Evolutionary conservation across 495 filamentous ascomycete genomes (phyloP).

Genomic region (Hypoxylon fuscum): DNA sequence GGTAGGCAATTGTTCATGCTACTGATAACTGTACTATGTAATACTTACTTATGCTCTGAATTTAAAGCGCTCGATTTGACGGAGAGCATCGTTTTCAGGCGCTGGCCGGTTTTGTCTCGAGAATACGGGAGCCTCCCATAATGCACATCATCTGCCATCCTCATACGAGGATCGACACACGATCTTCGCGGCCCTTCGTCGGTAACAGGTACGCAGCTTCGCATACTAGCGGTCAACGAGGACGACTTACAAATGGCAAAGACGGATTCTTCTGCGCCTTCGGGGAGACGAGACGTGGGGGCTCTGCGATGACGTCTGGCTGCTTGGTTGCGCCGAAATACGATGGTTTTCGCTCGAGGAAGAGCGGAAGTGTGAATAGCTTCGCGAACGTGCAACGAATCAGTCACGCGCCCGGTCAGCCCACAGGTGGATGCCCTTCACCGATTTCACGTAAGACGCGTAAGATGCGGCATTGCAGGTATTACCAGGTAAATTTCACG

Average conservation of each 20-base stretch:
- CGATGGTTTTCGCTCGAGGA: constrained; percentile 16
- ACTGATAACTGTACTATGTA: too few relatives aligned
- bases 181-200: background rate
- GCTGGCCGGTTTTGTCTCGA: too few relatives aligned
- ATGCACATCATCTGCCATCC: too few relatives aligned
- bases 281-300: too few relatives aligned
- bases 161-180: background rate
- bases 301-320: constrained; percentile 14
- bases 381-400: background rate
- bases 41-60: too few relatives aligned
- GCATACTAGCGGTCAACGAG: background rate
- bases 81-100: too few relatives aligned
- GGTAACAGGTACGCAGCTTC: constrained; percentile 1
- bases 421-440: background rate
- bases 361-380: constrained; percentile 27
- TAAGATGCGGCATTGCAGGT: constrained; percentile 14
- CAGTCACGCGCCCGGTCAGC: constrained; percentile 25
- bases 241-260: background rate
- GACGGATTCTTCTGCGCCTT: too few relatives aligned
- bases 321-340: too few relatives aligned
- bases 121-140: too few relatives aligned
- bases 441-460: constrained; percentile 18
- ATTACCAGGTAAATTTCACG: constrained; percentile 10
- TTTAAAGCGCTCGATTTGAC: too few relatives aligned
- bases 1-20: too few relatives aligned